phyloP scores from a whole-genome alignment of 495 filamentous ascomycete genomes.

The Paragyromitra xinjiangensis region DNA sequence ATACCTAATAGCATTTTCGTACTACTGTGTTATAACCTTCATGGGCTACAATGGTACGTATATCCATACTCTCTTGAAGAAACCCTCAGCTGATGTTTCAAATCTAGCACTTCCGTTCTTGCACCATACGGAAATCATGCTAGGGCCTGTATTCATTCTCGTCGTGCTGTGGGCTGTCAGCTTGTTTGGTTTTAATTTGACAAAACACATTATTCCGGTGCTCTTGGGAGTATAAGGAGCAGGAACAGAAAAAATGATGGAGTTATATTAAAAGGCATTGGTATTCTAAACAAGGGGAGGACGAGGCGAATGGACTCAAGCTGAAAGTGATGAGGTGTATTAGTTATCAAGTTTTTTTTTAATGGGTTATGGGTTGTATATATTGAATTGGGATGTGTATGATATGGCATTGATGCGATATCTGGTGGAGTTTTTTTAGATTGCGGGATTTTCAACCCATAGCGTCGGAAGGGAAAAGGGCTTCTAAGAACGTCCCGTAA shows the following conservation, averaged over 20 bases:
- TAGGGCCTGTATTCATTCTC: conserved; percentile 70
- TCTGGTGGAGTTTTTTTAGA: neutral
- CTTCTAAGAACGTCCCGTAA: neutral
- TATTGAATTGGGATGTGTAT: conserved; percentile 22
- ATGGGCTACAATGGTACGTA: conserved; percentile 72
- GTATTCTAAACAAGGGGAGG: neutral
- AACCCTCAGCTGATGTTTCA: conserved; percentile 29
- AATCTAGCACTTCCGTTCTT: conserved; percentile 71
- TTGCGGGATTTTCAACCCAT: neutral
- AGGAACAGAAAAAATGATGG: neutral
- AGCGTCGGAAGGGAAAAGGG: neutral
- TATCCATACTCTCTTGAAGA: neutral
- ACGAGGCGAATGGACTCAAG: neutral
- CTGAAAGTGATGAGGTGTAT: conserved; percentile 6
- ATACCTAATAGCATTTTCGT: conserved; percentile 73
- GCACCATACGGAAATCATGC: conserved; percentile 75
- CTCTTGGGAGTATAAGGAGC: conserved; percentile 50
- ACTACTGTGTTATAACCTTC: conserved; percentile 78
- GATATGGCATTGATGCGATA: conserved; percentile 6
- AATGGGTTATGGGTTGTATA: conserved; percentile 43
- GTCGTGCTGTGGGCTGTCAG: conserved; percentile 71
- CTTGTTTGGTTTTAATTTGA: conserved; percentile 67
- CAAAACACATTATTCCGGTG: conserved; percentile 64
- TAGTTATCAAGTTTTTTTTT: conserved; percentile 26
- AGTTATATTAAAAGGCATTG: neutral